Percentiles rank a stretch among this genome's conserved stretches.
phyloP scores from a whole-genome alignment of 495 filamentous ascomycete genomes.

The Penicillium argentinense region DNA sequence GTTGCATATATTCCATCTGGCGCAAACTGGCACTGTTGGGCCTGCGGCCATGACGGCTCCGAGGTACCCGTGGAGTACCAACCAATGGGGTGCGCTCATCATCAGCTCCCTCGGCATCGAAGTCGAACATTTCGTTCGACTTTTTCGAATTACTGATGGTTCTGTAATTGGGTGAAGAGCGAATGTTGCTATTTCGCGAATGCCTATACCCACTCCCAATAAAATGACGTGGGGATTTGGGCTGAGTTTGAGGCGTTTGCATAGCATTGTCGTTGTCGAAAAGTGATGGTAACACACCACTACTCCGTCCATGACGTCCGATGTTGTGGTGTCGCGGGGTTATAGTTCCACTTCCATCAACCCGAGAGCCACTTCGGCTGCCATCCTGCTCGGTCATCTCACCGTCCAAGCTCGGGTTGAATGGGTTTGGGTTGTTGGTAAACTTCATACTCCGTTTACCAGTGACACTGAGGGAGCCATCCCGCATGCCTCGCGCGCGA shows the following conservation, averaged over 20 bases:
- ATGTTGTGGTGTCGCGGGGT: conserved; percentile 74
- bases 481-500: conserved; percentile 63
- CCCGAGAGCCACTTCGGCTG: conserved; percentile 54
- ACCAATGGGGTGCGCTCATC: conserved; percentile 90
- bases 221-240: conserved; percentile 63
- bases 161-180: conserved; percentile 37
- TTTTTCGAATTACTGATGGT: conserved; percentile 50
- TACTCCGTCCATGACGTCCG: conserved; percentile 68
- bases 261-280: conserved; percentile 79
- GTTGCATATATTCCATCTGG: conserved; percentile 73
- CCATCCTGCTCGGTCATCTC: conserved; percentile 62
- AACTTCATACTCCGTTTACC: conserved; percentile 98
- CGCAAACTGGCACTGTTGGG: conserved; percentile 61
- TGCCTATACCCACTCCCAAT: conserved; percentile 36
- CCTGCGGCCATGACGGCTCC: conserved; percentile 60
- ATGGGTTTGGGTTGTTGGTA: conserved; percentile 78
- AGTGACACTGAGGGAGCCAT: conserved; percentile 62
- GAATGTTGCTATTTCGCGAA: conserved; percentile 33
- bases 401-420: conserved; percentile 59
- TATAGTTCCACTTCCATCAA: conserved; percentile 62
- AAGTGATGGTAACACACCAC: conserved; percentile 66
- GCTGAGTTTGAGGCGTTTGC: conserved; percentile 42
- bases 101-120: conserved; percentile 76
- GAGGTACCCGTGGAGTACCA: conserved; percentile 58
- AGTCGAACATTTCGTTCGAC: conserved; percentile 58